Evolutionary conservation across 164 flowering plant species (phyloP), one percentile per base, ranked within the genome.

Genomic region (Aristolochia fimbriata): DNA sequence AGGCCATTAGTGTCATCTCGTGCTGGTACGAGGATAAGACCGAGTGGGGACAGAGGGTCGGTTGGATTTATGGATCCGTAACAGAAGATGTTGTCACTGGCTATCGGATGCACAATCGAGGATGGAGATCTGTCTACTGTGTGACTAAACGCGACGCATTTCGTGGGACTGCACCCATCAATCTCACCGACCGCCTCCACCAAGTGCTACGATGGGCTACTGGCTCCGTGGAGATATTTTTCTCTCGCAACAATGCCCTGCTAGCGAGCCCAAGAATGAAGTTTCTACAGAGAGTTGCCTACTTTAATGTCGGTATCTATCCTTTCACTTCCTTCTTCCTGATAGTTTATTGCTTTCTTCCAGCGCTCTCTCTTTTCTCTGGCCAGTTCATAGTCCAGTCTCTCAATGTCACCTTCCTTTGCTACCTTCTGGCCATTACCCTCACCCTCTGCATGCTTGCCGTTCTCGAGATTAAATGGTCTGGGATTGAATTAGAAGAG

Each of bases 11-110:
- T 6, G 96, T 81, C 37, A 81, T 88, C 55, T 88, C 92, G 12
- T 88, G 92, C 63, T 88, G 86, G 86, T 83, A 78, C 47, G 88
- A 83, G 70, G 95, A 87, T 71, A 87, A 87, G 67, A 85, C 95
- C 0, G 91, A 87, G 64, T 85, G 95, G 95, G 95, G 95, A 0
- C 83, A 77, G 24, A 69, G 95, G 2, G 87, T 87, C 11, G 95
- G 95, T 0, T 87, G 95, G 91, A 87, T 87, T 63, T 87, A 87
- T 53, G 94, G 94, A 3, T 86, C 93, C 0, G 89, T 86, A 43
- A 86, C 89, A 1, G 93, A 86, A 45, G 93, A 86, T 55, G 94
- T 87, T 67, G 91, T 87, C 31, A 84, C 94, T 9, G 95, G 95
- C 7, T 87, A 85, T 70, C 75, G 88, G 10, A 85, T 87, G 95